Base-by-base conservation (phyloP, 192 early-diverging fungal genomes). In the Entophlyctis helioformis region DNA sequence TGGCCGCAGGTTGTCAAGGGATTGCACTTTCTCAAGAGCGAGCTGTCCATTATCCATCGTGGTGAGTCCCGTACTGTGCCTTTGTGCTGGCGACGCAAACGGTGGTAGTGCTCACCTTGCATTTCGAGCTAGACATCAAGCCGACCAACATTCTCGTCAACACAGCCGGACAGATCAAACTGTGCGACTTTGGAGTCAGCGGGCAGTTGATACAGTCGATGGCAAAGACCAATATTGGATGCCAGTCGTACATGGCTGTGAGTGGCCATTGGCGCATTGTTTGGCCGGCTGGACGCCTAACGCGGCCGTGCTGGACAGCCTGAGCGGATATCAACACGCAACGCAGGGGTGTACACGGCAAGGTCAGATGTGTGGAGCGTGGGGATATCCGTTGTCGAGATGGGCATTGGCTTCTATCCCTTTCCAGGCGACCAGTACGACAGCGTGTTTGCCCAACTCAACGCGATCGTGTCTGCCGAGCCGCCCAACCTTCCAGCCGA, bases 151-250 rank as follows among this genome's bases (percentile, higher is more conserved):
- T 96, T 5, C 60, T 96, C 29, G 78, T 89, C 24, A 93, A 93
- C 60, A 60, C 60, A 19, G 56, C 68, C 47, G 93, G 93, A 46
- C 74, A 95, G 44, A 82, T 96, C 27, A 96, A 94, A 62, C 67
- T 96, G 29, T 91, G 88, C 64, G 93, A 96, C 60, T 96, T 96
- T 71, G 93, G 93, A 39, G 91, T 96, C 0, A 87, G 86, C 15
- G 91, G 91, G 22, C 83, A 95, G 19, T 39, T 62, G 23, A 75
- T 76, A 29, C 78, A 89, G 58, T 93, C 89, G 12, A 62, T 90
- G 57, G 93, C 92, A 29, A 91, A 87, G 61, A 96, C 92, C 1
- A 84, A 91, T 53, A 84, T 92, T 19, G 92, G 92, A n/a, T 92
- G 87, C 49, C 87, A 94, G 61, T 85, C 82, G 56, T 96, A 96